A percentile compares a stretch with the other conserved stretches of the same genome.
Evolutionary conservation across 352 stramenopile genomes (phyloP).

Genomic region (Phytopythium ostracodes): DNA sequence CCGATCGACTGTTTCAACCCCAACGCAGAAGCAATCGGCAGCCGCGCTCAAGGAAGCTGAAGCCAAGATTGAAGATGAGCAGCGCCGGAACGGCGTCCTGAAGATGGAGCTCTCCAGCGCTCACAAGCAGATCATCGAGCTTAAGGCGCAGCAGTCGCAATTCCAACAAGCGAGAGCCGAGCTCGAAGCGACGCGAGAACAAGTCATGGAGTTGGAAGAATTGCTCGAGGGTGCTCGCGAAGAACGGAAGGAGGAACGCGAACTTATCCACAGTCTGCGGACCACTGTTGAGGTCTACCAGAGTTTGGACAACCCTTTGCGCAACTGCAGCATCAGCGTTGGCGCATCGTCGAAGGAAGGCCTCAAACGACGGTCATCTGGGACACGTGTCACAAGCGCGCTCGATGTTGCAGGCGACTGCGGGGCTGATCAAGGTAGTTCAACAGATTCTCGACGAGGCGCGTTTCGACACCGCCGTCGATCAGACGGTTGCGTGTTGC

Average conservation of each 20-base stretch:
- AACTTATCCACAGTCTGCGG: slow-evolving; percentile 57
- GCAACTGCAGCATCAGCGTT: neutral
- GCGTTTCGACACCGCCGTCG: slow-evolving; percentile 15
- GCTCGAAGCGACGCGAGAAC: neutral
- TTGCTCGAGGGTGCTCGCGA: slow-evolving; percentile 29
- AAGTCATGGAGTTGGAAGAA: slow-evolving; percentile 27
- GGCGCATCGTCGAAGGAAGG: neutral
- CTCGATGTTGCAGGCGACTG: neutral
- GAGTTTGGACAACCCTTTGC: slow-evolving; percentile 41
- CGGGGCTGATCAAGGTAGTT: neutral
- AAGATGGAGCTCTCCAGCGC: slow-evolving; percentile 45
- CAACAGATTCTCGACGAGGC: slow-evolving; percentile 6
- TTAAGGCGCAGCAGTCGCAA: slow-evolving; percentile 39
- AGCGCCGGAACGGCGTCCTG: slow-evolving; percentile 35
- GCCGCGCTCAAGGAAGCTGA: slow-evolving; percentile 30
- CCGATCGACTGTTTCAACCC: neutral
- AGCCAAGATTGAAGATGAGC: slow-evolving; percentile 44
- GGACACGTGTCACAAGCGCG: neutral
- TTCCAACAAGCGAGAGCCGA: slow-evolving; percentile 8
- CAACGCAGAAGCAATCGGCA: slow-evolving; percentile 4
- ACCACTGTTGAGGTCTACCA: slow-evolving; percentile 61
- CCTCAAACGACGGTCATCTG: neutral
- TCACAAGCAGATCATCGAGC: slow-evolving; percentile 46
- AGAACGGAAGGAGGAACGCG: slow-evolving; percentile 43
- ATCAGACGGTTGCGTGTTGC: slow-evolving; percentile 15